Evolutionary conservation across 1,284 basidiomycete species (phyloP).

Genomic region (Apiotrichum laibachii): DNA sequence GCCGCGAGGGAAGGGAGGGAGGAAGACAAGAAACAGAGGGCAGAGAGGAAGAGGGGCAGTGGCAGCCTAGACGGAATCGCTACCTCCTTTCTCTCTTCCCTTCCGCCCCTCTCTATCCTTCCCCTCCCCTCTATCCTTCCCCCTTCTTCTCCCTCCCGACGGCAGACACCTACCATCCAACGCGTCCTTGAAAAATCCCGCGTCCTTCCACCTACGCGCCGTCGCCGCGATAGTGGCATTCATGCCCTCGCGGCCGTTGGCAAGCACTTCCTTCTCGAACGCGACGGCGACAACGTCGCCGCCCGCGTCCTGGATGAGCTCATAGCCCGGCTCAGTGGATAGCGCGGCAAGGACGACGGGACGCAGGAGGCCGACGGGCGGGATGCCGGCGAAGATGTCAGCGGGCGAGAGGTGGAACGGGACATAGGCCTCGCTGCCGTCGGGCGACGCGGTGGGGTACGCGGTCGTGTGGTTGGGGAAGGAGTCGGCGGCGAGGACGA

Average conservation of each 20-base stretch:
- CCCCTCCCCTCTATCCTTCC: too few relatives aligned
- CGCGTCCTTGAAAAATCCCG: constrained; percentile 46
- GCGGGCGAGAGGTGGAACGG: constrained; percentile 18
- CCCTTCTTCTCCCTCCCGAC: too few relatives aligned
- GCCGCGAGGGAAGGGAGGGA: not conserved
- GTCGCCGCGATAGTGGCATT: constrained; percentile 43
- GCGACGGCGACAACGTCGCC: constrained; percentile 25
- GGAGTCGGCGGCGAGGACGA: constrained; percentile 66
- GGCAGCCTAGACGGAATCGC: too few relatives aligned
- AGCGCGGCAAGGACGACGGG: constrained; percentile 12
- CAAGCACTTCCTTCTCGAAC: constrained; percentile 27
- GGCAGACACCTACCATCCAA: constrained; percentile 44
- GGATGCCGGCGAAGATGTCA: constrained; percentile 7
- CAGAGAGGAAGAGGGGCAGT: too few relatives aligned
- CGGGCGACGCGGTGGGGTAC: constrained; percentile 23
- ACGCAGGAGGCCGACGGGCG: constrained; percentile 23
- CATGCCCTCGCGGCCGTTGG: constrained; percentile 34
- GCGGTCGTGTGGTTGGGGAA: constrained; percentile 47
- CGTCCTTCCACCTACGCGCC: constrained; percentile 44
- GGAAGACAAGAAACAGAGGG: not conserved
- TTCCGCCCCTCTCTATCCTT: too few relatives aligned
- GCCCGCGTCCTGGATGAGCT: constrained; percentile 3
- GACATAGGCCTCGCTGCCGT: constrained; percentile 11
- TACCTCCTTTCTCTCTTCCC: too few relatives aligned
- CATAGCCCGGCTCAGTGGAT: constrained; percentile 2